Conservation (phyloP, 164 flowering plant species). For the Umbellularia californica region DNA sequence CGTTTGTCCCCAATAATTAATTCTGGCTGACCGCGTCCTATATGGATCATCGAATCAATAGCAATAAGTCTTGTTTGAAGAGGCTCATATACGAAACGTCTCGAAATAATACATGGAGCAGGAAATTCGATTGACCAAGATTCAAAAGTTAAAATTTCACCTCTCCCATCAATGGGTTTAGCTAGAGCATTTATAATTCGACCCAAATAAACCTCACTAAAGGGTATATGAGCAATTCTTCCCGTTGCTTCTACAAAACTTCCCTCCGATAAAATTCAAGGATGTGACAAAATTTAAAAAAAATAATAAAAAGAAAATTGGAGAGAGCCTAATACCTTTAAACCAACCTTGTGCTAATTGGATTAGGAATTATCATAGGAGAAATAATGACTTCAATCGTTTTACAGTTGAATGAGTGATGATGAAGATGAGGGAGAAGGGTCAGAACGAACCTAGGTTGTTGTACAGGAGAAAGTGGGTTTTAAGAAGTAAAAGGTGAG, state of each 20-base stretch:
- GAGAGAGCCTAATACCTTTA: too few relatives aligned
- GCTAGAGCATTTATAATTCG: background rate
- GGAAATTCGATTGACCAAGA: background rate
- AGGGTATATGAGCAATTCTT: conserved; percentile 7
- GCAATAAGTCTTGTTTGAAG: background rate
- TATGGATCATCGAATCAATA: background rate
- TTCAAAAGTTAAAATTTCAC: background rate
- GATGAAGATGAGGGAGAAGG: too few relatives aligned
- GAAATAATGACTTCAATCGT: too few relatives aligned
- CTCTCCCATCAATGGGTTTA: background rate
- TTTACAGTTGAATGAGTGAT: too few relatives aligned
- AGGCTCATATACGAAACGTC: background rate
- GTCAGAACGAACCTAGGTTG: too few relatives aligned
- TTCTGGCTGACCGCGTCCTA: background rate
- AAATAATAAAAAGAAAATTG: too few relatives aligned
- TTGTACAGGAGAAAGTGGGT: too few relatives aligned
- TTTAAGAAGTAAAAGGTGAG: too few relatives aligned
- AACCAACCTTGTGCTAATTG: too few relatives aligned
- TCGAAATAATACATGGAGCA: background rate
- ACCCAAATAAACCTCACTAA: conserved; percentile 1
- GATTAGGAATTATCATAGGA: too few relatives aligned
- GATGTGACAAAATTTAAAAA: too few relatives aligned
- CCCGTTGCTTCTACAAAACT: conserved; percentile 5
- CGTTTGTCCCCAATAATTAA: background rate
- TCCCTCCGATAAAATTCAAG: background rate